These are phyloP conservation scores for Xanthoparmelia taractica DNA, from an alignment of 495 filamentous ascomycete genomes.

Conservation along the genomic window DNA sequence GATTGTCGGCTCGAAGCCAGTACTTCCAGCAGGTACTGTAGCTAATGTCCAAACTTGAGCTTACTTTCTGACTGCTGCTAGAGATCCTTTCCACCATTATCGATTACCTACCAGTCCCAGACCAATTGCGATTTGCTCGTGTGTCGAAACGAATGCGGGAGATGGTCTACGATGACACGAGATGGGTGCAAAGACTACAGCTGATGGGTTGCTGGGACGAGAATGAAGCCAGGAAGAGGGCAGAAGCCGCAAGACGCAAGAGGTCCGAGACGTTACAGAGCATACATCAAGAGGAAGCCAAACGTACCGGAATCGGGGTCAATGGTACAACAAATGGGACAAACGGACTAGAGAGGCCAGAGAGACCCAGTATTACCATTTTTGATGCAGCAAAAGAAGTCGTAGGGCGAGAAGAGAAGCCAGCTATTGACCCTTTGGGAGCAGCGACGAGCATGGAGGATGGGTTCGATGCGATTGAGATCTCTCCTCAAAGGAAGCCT, in stretches of 20 bases:
- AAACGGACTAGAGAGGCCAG: constrained; percentile 17
- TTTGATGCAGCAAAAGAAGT: constrained; percentile 62
- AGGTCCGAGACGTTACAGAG: constrained; percentile 54
- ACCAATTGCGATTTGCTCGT: constrained; percentile 78
- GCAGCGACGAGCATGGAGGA: constrained; percentile 39
- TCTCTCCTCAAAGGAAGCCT: constrained; percentile 31
- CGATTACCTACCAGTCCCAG: constrained; percentile 76
- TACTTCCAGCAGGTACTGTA: constrained; percentile 67
- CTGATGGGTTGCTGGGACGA: constrained; percentile 93
- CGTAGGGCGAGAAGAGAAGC: constrained; percentile 25
- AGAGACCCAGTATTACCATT: constrained; percentile 39
- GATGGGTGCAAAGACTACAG: constrained; percentile 81
- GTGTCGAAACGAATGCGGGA: constrained; percentile 85
- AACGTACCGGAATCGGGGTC: constrained; percentile 32
- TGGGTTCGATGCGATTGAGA: constrained; percentile 59
- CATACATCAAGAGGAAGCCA: constrained; percentile 43
- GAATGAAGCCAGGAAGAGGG: constrained; percentile 66
- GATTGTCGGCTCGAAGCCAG: constrained; percentile 65
- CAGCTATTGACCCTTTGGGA: not conserved
- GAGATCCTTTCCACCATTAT: constrained; percentile 86
- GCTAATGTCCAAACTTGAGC: not conserved
- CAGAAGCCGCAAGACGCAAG: constrained; percentile 64
- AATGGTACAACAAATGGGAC: constrained; percentile 28
- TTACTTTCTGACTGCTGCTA: constrained; percentile 30
- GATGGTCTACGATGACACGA: constrained; percentile 97